phyloP scores from a whole-genome alignment of 1,284 basidiomycete species.

The Phellopilus nigrolimitatus region DNA sequence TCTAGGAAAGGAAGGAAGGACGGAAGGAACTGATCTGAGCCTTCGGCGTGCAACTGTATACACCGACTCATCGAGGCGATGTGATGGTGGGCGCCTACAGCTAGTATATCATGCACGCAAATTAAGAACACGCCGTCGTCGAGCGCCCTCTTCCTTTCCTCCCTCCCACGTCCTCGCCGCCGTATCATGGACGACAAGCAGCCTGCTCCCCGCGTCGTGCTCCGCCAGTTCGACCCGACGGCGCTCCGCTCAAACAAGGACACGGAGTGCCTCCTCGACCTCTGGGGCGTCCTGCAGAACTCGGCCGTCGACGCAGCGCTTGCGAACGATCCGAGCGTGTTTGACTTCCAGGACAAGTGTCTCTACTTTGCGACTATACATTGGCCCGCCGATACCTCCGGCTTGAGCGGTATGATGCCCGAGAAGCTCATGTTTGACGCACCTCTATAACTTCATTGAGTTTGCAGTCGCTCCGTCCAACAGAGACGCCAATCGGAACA shows the following conservation, averaged over 20 bases:
- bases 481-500: too few species aligned
- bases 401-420: too few species aligned
- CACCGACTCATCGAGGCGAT: background rate
- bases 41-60: background rate
- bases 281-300: constrained; percentile 8
- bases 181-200: background rate
- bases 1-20: too few species aligned
- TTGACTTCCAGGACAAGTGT: constrained; percentile 15
- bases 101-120: background rate
- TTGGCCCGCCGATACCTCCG: background rate
- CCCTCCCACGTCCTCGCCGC: background rate
- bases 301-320: constrained; percentile 13
- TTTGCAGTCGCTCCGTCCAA: too few species aligned
- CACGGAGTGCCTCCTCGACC: constrained; percentile 1
- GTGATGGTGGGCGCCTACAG: constrained; percentile 2
- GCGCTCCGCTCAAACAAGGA: background rate
- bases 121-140: too few species aligned
- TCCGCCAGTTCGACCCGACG: background rate
- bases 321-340: constrained; percentile 2
- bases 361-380: constrained; percentile 14
- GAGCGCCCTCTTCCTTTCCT: background rate
- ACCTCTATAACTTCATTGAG: too few species aligned
- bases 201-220: background rate
- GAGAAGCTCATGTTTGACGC: too few species aligned
- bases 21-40: background rate